Evolutionary conservation across 768 basidiomycete genomes (phyloP), one percentile per base, ranked within the genome.

Genomic region (Lyophyllum semitale): DNA sequence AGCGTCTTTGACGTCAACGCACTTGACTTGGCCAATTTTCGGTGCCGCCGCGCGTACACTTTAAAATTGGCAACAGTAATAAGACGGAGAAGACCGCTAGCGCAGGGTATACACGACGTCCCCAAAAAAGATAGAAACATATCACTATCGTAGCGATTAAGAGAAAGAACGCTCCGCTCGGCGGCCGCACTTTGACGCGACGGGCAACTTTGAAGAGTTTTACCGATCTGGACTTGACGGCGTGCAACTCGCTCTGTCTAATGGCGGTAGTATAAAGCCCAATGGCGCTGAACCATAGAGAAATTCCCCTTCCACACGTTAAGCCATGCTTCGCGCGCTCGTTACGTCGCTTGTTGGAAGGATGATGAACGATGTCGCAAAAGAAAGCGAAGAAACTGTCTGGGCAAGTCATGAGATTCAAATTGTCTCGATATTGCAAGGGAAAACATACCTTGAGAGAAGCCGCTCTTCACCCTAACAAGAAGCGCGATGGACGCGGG

Each of bases 1-100:
- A 94, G 93, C 69, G 95, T 98, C 68, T 99, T 95, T 66, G 93
- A 98, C 73, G 90, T 98, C 57, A 95, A 98, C 69, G 82, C 87
- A 53, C 83, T 99, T 42, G 97, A 99, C 70, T 81, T 99, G 29
- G 85, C 87, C 29, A 96, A 0, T 98, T 99, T 73, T 72, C 91
- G 13, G 91, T 97, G 9, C 96, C 97, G 1, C 97, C 97, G 2
- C 83, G 93, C 25, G 89, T 95, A 57, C 91, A 92, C 66, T 75
- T 96, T 43, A 89, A 83, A 60, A 77, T 92, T n/a, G 81, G 73
- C n/a, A n/a, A n/a, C 0, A 70, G 72, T 29, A 76, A 75, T 0
- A 73, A 65, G 32, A 58, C 65, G 37, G 58, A 58, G n/a, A 54
- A 43, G 6, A 22, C 55, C 33, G 59, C 53, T 55, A 71, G 67